Base-by-base conservation (phyloP, 805 yeast species). In the Wickerhamiella shivajii region DNA sequence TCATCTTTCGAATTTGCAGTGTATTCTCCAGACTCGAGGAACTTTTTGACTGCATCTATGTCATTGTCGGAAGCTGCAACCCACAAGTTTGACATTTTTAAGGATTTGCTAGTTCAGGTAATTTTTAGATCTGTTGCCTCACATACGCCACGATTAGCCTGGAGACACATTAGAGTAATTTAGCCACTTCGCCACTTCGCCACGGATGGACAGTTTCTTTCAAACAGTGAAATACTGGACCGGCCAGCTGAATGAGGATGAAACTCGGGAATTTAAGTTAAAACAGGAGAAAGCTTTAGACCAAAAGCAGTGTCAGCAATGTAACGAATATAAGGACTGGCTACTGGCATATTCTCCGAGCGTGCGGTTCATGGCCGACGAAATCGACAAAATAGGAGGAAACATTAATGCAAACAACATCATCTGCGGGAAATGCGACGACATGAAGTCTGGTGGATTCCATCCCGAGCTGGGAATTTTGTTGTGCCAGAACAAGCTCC, bases 31-130 rank as follows among this genome's bases (percentile, higher is more conserved):
- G 66, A 46, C 8, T 55, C 60, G 6, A 90, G 56, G 34, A 63
- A 59, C 10, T 62, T 42, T 41, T 73, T 67, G 5, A 90, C 94
- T 6, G 63, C 47, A 2, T 59, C 64, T 3, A 66, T 38, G 40
- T 75, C 69, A 45, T 81, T 77, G 51, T 90, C 98, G 13, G 96
- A 79, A 5, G 95, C 87, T 3, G 95, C 94, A 5, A 80, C 72
- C 98, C 98, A 90, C 39, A 90, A 72, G 56, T 90, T 87, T 47
- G 42, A 42, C n/a, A 14, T 29, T 4, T n/a, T 4, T 9, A 12
- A 23, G 13, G 13, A 23, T 16, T 18, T 9, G 16, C 7, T 18
- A n/a, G 24, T 5, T 8, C 4, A 9, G 15, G n/a, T 14, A 24
- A 12, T 24, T 11, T 12, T n/a, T 9, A 9, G 15, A 18, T 16